A percentile compares a stretch with the other conserved stretches of the same genome.
Evolutionary conservation across 2,329 filamentous ascomycete genomes (phyloP).

Genomic region (Aspergillus thermomutatus): DNA sequence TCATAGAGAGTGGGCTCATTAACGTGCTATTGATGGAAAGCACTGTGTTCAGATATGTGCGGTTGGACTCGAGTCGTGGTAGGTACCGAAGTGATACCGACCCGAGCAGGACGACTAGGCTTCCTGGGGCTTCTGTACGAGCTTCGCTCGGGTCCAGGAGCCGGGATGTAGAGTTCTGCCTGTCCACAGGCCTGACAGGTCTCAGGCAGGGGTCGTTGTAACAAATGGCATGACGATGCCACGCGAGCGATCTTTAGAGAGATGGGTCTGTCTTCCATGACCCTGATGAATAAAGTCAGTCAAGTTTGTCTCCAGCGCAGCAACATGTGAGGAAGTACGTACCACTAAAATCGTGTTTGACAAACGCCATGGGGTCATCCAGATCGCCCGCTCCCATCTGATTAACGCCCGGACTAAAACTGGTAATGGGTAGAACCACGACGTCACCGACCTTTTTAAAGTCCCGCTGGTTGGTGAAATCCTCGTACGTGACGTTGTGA

Average conservation of each 20-base stretch:
- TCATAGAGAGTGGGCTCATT: background rate
- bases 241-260: slow-evolving; percentile 14
- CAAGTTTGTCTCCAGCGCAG: background rate
- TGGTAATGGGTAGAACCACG: slow-evolving; percentile 89
- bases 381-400: slow-evolving; percentile 89
- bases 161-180: background rate
- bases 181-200: background rate
- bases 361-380: slow-evolving; percentile 94
- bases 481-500: slow-evolving; percentile 74
- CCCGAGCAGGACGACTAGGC: background rate
- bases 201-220: background rate
- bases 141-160: background rate
- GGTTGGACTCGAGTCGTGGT: background rate
- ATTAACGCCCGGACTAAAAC: slow-evolving; percentile 90
- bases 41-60: background rate
- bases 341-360: slow-evolving; percentile 97
- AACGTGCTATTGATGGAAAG: background rate
- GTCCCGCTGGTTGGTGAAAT: slow-evolving; percentile 82
- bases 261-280: slow-evolving; percentile 39
- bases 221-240: background rate
- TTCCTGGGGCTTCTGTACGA: background rate
- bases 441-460: slow-evolving; percentile 91
- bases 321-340: slow-evolving; percentile 1
- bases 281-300: slow-evolving; percentile 20
- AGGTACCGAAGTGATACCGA: background rate